phyloP scores from a whole-genome alignment of 108 stramenopile species.

The Schizochytrium sp. region DNA sequence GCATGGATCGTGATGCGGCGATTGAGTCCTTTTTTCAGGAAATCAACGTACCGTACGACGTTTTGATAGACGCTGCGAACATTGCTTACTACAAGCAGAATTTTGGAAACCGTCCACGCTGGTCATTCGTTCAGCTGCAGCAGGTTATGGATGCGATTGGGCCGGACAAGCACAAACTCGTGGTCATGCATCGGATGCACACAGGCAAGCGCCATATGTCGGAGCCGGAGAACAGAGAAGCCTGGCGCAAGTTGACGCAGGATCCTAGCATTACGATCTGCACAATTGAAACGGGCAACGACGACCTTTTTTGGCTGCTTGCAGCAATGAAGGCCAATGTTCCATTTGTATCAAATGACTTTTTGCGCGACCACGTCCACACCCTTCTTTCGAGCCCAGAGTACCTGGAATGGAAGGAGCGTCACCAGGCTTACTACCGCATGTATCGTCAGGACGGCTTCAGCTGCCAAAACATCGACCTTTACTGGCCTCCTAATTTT shows the following conservation, averaged over 20 bases:
- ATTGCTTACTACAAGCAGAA: constrained; percentile 86
- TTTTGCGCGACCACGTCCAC: constrained; percentile 98
- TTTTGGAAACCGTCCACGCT: constrained; percentile 61
- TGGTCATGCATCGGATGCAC: constrained; percentile 47
- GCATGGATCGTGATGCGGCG: too few relatives aligned
- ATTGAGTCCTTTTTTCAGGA: too few relatives aligned
- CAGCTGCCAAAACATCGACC: not conserved
- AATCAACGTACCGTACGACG: not conserved
- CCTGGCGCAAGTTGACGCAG: not conserved
- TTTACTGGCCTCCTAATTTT: not conserved
- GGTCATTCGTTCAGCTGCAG: constrained; percentile 69
- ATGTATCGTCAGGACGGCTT: not conserved
- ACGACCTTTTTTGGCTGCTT: constrained; percentile 99
- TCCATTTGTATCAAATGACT: constrained; percentile 85
- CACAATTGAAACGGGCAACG: constrained; percentile 73
- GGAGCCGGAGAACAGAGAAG: not conserved
- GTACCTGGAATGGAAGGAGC: constrained; percentile 92
- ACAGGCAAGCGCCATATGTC: not conserved
- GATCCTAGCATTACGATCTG: constrained; percentile 35
- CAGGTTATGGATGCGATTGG: constrained; percentile 61
- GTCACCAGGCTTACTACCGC: constrained; percentile 53
- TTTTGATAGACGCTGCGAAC: constrained; percentile 94
- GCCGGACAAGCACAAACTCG: constrained; percentile 24
- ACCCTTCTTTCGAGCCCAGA: constrained; percentile 73
- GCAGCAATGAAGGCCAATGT: constrained; percentile 56